Conservation (phyloP, 1,284 basidiomycete genomes). For the Xerocomus minutiporus region DNA sequence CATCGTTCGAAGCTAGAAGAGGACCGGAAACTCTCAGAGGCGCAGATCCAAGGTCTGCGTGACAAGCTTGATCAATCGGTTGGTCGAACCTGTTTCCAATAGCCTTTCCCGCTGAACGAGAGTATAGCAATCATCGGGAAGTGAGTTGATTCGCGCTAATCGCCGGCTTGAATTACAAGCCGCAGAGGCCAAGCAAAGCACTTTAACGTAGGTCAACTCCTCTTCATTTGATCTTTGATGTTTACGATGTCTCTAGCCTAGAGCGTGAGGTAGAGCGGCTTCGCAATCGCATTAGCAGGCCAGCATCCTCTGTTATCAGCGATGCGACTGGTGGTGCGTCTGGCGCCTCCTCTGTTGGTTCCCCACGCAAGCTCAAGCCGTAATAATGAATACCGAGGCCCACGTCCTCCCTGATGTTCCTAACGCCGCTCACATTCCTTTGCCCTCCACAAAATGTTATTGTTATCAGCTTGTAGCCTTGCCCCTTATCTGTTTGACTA, state of each 20-base stretch:
- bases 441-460: constrained; percentile 8
- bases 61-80: constrained; percentile 55
- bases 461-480: constrained; percentile 24
- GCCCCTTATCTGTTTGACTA: background rate
- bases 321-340: constrained; percentile 21
- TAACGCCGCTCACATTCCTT: background rate
- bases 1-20: constrained; percentile 59
- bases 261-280: constrained; percentile 69
- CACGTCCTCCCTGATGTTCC: background rate
- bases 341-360: constrained; percentile 28
- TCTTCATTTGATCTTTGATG: constrained; percentile 1
- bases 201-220: constrained; percentile 52
- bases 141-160: constrained; percentile 62
- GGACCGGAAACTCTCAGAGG: constrained; percentile 56
- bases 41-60: constrained; percentile 53
- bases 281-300: constrained; percentile 57
- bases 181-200: constrained; percentile 65
- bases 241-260: constrained; percentile 39
- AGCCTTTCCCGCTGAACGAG: constrained; percentile 6
- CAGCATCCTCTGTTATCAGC: constrained; percentile 32
- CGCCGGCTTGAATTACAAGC: constrained; percentile 73
- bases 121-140: constrained; percentile 68
- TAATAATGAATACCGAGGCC: constrained; percentile 12
- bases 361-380: constrained; percentile 30
- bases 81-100: constrained; percentile 3